These are phyloP conservation scores for Rosa persica DNA, from an alignment of 306 rosid species.

Conservation along the genomic window DNA sequence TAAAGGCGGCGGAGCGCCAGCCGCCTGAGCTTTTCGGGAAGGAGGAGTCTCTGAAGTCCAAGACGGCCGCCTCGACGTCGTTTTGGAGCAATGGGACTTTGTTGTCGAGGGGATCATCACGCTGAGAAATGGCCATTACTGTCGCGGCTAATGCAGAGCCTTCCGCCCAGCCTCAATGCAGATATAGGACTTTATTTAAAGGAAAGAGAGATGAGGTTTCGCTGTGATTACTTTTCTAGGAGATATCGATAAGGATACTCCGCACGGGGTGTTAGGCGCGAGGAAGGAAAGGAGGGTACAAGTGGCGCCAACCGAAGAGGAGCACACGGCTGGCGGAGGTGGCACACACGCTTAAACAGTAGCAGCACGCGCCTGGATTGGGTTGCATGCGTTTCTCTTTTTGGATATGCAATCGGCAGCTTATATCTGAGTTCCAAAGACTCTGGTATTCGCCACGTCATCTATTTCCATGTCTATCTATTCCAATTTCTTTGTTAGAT, in stretches of 20 bases:
- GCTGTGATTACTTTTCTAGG: too few relatives aligned
- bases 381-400: background rate
- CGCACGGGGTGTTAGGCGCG: too few relatives aligned
- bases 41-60: constrained; percentile 31
- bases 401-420: background rate
- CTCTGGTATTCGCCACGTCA: background rate
- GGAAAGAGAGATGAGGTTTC: background rate
- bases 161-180: background rate
- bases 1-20: constrained; percentile 50
- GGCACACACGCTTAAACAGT: background rate
- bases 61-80: constrained; percentile 35
- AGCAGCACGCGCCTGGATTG: background rate
- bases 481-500: background rate
- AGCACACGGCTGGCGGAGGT: background rate
- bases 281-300: background rate
- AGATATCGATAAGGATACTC: too few relatives aligned
- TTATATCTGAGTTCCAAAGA: background rate
- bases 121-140: background rate
- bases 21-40: constrained; percentile 32
- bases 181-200: background rate
- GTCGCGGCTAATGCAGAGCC: background rate
- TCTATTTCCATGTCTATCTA: background rate
- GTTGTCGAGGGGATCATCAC: background rate
- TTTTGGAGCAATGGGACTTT: constrained; percentile 17
- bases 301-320: background rate